These are phyloP conservation scores for Coniochaeta ligniaria DNA, from an alignment of 2,329 filamentous ascomycete species.

Conservation along the genomic window DNA sequence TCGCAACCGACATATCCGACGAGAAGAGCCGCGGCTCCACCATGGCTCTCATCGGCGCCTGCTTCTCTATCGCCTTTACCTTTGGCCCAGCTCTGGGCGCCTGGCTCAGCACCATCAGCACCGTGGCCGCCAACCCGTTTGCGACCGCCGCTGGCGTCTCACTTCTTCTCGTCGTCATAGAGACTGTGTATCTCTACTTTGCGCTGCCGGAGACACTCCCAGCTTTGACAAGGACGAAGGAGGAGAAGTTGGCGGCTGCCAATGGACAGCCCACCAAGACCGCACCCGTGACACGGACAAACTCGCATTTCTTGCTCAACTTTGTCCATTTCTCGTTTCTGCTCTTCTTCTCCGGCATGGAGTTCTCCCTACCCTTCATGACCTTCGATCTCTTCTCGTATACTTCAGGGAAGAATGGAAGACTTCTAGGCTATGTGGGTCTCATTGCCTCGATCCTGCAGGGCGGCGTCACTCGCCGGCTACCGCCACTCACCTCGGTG, in stretches of 20 bases:
- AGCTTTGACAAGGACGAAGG: slow-evolving; percentile 32
- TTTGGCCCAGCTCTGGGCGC: slow-evolving; percentile 91
- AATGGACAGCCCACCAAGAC: slow-evolving; percentile 8
- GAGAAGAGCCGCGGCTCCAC: slow-evolving; percentile 77
- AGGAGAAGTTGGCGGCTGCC: slow-evolving; percentile 14
- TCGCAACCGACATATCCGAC: slow-evolving; percentile 92
- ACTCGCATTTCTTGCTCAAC: slow-evolving; percentile 78
- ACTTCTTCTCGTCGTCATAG: slow-evolving; percentile 72
- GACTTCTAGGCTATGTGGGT: slow-evolving; percentile 83
- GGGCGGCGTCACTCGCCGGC: slow-evolving; percentile 79
- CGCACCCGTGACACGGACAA: slow-evolving; percentile 51
- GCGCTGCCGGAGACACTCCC: slow-evolving; percentile 83
- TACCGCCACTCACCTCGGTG: slow-evolving; percentile 74
- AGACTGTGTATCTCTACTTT: slow-evolving; percentile 82
- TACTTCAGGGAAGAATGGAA: slow-evolving; percentile 70
- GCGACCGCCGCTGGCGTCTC: slow-evolving; percentile 87
- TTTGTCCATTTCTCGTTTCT: slow-evolving; percentile 83
- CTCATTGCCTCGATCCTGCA: slow-evolving; percentile 89
- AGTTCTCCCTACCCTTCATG: slow-evolving; percentile 96
- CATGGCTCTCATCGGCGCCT: slow-evolving; percentile 93
- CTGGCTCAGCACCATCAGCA: slow-evolving; percentile 69
- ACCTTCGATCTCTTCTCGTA: slow-evolving; percentile 91
- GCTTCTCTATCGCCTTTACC: slow-evolving; percentile 95
- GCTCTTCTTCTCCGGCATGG: slow-evolving; percentile 96
- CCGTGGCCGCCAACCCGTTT: slow-evolving; percentile 84